Percentiles rank a stretch among this genome's conserved stretches.
These are phyloP conservation scores for Komagataella ulmi DNA, from an alignment of 805 yeast species.

Conservation along the genomic window DNA sequence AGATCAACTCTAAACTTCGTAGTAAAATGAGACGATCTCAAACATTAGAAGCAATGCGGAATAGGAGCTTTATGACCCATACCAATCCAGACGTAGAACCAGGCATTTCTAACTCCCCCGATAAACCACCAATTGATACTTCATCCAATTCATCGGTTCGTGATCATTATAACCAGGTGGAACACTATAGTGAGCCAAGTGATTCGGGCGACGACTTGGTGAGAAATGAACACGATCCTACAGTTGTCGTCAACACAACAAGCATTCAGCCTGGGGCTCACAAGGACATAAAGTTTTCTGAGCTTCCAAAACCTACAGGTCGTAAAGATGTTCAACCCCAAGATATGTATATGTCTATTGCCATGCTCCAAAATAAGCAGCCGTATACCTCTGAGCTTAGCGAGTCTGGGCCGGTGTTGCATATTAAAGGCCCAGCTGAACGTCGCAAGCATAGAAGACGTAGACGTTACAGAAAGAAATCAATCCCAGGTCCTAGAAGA, in stretches of 20 bases:
- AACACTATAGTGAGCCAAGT: conserved; percentile 29
- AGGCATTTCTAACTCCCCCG: neutral
- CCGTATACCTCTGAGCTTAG: conserved; percentile 19
- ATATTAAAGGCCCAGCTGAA: conserved; percentile 69
- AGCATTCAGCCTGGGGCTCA: neutral
- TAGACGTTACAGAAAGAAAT: neutral
- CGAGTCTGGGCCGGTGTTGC: conserved; percentile 67
- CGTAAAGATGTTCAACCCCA: conserved; percentile 54
- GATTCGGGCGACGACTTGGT: conserved; percentile 15
- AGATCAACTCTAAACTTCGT: conserved; percentile 61
- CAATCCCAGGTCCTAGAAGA: neutral
- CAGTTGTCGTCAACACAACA: neutral
- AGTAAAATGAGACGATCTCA: conserved; percentile 74
- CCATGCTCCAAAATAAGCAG: conserved; percentile 55
- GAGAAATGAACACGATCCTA: neutral
- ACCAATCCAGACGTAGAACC: conserved; percentile 3
- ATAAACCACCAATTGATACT: neutral
- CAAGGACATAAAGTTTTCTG: conserved; percentile 41
- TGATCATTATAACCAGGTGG: conserved; percentile 6
- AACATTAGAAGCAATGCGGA: conserved; percentile 41
- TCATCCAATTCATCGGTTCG: neutral
- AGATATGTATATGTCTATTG: conserved; percentile 75
- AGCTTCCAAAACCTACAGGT: conserved; percentile 34
- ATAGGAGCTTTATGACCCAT: conserved; percentile 13
- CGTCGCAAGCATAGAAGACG: conserved; percentile 17